Base-by-base conservation (phyloP, 148 eudicot species). In the Beta vulgaris region DNA sequence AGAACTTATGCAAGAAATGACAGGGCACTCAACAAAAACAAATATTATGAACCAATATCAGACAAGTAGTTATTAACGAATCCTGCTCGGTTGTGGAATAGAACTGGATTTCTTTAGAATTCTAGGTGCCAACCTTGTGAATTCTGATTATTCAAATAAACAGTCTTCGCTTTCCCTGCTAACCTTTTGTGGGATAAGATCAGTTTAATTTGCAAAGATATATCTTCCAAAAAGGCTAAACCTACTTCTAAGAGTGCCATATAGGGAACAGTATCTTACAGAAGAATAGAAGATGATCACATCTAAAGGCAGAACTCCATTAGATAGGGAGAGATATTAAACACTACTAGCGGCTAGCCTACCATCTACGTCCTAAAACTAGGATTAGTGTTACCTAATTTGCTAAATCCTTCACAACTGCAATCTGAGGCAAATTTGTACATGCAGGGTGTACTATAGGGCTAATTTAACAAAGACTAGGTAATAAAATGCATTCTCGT, bases 1-100 rank as follows among this genome's bases (percentile, higher is more conserved):
- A 76, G 80, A 76, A 84, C 72, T 31, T 81, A 84, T 82, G 82
- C 82, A 78, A 46, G 81, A 83, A 81, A 77, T 73, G 87, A 84
- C 84, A 76, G 74, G 57, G 68, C 83, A 81, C 82, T 79, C 72
- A 62, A n/a, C 37, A 79, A 76, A 82, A 76, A 73, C 51, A 61
- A 66, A 65, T 54, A 43, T 32, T 70, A 37, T 55, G 68, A 67
- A 23, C 69, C 59, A 54, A 65, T 80, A 72, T 25, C 34, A 75
- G 43, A 54, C 44, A 71, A n/a, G n/a, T n/a, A n/a, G n/a, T n/a
- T n/a, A n/a, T n/a, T n/a, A n/a, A 55, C 61, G 73, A 55, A 53
- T 71, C 44, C 72, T 76, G 32, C 48, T 61, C 39, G 43, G 15
- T 71, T 71, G 19, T 59, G 44, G 67, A 25, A 28, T 62, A 58